Conservation (phyloP, 306 rosid genomes). For the Acacia melanoxylon region DNA sequence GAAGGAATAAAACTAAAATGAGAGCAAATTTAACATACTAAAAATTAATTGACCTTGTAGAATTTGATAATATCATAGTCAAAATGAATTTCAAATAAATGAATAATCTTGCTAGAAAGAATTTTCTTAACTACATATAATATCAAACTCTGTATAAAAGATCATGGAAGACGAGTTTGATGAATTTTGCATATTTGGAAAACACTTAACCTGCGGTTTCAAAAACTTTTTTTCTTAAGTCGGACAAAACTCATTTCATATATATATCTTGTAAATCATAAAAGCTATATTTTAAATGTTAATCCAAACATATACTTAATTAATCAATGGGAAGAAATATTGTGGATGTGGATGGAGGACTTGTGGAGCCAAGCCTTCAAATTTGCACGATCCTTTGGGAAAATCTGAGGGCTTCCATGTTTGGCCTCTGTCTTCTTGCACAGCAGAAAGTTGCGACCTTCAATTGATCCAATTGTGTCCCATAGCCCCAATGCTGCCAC, state of each 20-base stretch:
- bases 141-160: neutral
- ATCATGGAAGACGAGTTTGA: neutral
- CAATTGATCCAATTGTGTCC: neutral
- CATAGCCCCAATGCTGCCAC: neutral
- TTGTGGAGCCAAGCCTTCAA: constrained; percentile 65
- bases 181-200: no score
- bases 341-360: constrained; percentile 49
- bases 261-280: no score
- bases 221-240: no score
- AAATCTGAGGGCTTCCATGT: neutral
- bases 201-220: no score
- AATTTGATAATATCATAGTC: neutral
- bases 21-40: no score
- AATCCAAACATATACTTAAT: neutral
- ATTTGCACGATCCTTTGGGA: constrained; percentile 41
- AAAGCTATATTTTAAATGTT: no score
- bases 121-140: neutral
- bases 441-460: neutral
- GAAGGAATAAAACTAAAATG: rapidly evolving
- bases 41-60: no score
- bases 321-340: constrained; percentile 22
- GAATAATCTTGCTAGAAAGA: neutral
- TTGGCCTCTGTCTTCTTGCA: neutral
- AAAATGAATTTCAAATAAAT: neutral
- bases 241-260: no score